Conservation (phyloP, 768 basidiomycete genomes). For the Porpolomopsis calyptriformis region DNA sequence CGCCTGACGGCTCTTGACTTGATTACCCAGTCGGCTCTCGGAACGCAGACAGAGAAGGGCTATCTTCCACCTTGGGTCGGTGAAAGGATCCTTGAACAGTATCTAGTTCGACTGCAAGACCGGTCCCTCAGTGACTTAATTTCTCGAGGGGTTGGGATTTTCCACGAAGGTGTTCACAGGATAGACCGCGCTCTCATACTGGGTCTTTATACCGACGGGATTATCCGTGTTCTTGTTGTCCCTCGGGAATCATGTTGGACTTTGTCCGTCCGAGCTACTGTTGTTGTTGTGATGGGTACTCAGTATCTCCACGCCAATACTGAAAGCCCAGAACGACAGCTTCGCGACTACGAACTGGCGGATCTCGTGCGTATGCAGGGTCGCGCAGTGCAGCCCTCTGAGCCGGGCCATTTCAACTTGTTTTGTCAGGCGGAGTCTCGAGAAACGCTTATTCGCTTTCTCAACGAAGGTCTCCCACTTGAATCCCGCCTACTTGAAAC, state of each 20-base stretch:
- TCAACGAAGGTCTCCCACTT: slow-evolving; percentile 80
- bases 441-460: slow-evolving; percentile 71
- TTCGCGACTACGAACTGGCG: slow-evolving; percentile 69
- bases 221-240: slow-evolving; percentile 70
- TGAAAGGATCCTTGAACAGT: slow-evolving; percentile 46
- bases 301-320: slow-evolving; percentile 58
- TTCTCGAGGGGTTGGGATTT: slow-evolving; percentile 80
- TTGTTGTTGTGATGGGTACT: slow-evolving; percentile 86
- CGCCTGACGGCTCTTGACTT: slow-evolving; percentile 66
- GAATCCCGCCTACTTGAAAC: slow-evolving; percentile 67
- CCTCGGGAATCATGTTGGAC: slow-evolving; percentile 83
- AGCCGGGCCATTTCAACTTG: slow-evolving; percentile 60
- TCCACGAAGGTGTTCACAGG: slow-evolving; percentile 60
- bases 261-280: slow-evolving; percentile 70
- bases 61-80: slow-evolving; percentile 47
- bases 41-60: slow-evolving; percentile 56
- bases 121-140: slow-evolving; percentile 56
- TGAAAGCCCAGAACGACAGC: slow-evolving; percentile 46
- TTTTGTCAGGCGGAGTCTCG: slow-evolving; percentile 85
- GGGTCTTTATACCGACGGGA: slow-evolving; percentile 70
- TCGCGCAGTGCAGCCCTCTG: slow-evolving; percentile 57
- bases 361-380: slow-evolving; percentile 92
- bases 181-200: slow-evolving; percentile 64
- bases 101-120: slow-evolving; percentile 52
- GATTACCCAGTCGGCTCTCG: slow-evolving; percentile 76